Conservation (phyloP, 225 moss, liverwort and hornwort species). For the Antitrichia curtipendula region DNA sequence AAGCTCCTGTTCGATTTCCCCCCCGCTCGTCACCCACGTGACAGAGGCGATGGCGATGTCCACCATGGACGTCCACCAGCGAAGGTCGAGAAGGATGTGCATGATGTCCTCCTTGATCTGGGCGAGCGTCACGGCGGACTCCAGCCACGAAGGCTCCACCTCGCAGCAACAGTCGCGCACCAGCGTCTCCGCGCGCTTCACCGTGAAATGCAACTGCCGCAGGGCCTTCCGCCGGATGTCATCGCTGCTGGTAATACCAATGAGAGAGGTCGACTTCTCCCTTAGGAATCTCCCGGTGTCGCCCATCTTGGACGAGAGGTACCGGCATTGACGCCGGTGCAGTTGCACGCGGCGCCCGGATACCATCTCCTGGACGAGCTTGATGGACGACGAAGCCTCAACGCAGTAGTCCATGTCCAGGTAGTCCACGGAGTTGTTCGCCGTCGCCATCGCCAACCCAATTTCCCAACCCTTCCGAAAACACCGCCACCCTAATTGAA, state of each 20-base stretch:
- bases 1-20: background rate
- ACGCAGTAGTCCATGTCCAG: background rate
- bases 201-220: background rate
- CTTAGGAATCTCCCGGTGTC: background rate
- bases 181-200: constrained; percentile 22
- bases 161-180: constrained; percentile 19
- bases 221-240: constrained; percentile 8
- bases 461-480: background rate
- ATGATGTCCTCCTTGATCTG: constrained; percentile 12
- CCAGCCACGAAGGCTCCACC: background rate
- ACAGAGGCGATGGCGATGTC: background rate
- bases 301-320: background rate
- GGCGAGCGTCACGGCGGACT: background rate
- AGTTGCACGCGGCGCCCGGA: background rate
- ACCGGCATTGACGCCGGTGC: background rate
- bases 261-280: background rate
- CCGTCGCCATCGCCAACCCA: background rate
- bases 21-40: background rate
- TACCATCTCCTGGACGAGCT: background rate
- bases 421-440: background rate
- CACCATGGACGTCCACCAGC: constrained; percentile 21
- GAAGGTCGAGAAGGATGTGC: constrained; percentile 18
- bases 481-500: background rate
- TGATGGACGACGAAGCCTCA: background rate
- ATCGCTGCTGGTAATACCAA: background rate